These are phyloP conservation scores for Fagopyrum tataricum DNA, from an alignment of 148 eudicot species.

Conservation along the genomic window DNA sequence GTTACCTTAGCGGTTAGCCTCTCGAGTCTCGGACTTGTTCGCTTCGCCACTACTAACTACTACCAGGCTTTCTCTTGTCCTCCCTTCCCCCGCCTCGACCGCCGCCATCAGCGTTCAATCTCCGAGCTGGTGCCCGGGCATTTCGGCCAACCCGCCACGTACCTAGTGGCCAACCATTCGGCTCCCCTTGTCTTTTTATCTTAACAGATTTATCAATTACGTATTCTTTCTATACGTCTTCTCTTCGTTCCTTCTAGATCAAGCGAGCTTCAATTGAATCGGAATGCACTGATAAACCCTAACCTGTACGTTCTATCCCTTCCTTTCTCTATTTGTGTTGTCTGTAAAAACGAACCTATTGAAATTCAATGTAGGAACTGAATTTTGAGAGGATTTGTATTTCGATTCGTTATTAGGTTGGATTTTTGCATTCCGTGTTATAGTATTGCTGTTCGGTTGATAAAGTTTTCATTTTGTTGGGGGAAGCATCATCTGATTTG, in stretches of 20 bases:
- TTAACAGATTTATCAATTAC: not conserved
- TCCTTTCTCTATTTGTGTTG: not conserved
- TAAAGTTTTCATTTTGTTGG: not conserved
- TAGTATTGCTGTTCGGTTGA: not conserved
- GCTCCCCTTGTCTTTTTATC: not conserved
- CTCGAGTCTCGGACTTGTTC: not conserved
- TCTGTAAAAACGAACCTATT: not conserved
- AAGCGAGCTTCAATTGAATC: not conserved
- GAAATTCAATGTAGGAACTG: not conserved
- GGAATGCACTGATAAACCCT: not conserved
- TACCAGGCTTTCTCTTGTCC: not conserved
- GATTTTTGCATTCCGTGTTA: not conserved
- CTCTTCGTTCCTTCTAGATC: too few species aligned
- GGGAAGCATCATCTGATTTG: not conserved
- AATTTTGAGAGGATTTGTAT: too few species aligned
- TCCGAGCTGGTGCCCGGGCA: not conserved
- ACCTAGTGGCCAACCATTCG: not conserved
- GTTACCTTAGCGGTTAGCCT: not conserved
- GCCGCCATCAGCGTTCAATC: not conserved
- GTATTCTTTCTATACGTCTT: not conserved
- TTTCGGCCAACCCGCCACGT: not conserved
- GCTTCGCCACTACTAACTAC: not conserved
- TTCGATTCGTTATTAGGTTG: not conserved
- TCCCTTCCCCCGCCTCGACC: not conserved
- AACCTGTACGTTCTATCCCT: not conserved